Evolutionary conservation across 108 stramenopile genomes (phyloP), one percentile per base, ranked within the genome.

Genomic region (Cylindrotheca closterium): DNA sequence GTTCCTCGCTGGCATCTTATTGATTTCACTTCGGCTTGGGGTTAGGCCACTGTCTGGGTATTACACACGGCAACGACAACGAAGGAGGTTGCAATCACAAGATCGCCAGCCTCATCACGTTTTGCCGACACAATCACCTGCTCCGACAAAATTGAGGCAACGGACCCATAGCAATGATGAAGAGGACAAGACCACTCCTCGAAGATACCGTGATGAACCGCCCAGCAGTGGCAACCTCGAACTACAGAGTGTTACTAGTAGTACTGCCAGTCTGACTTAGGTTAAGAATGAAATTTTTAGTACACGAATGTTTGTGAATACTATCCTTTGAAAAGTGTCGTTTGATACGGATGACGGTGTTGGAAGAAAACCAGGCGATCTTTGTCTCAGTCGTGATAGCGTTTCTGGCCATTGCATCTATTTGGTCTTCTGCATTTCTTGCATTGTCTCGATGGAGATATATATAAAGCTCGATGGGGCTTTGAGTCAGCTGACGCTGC

Each of bases 11-110:
- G 63, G 63, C 21, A 51, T 53, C 22, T 0, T 53, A 32, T 27
- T 64, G 8, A 32, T 64, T 51, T 27, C 19, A 12, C 18, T 64
- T 3, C 63, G 63, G 31, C 19, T 64, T 12, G 51, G 63, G 17
- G 31, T 51, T 1, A 18, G 63, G 22, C 63, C 63, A 12, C 24
- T 64, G 15, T 62, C 21, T 47, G 34, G 48, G 15, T 50, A 15
- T 18, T 29, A 48, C n/a, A 30, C 10, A 4, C 26, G 48, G n/a
- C 26, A 47, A 17, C 46, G 60, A 25, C 48, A 62, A 49, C 24
- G 19, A 62, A 45, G 37, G 18, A 33, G 27, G 29, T 2, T 27
- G 12, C 51, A 25, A 21, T 52, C 24, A 21, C 51, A 52, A 10
- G 51, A 52, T 52, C 51, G 24, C 0, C 19, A 52, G 0, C 19